These are phyloP conservation scores for Globisporangium nunn DNA, from an alignment of 352 stramenopile species.

Conservation along the genomic window DNA sequence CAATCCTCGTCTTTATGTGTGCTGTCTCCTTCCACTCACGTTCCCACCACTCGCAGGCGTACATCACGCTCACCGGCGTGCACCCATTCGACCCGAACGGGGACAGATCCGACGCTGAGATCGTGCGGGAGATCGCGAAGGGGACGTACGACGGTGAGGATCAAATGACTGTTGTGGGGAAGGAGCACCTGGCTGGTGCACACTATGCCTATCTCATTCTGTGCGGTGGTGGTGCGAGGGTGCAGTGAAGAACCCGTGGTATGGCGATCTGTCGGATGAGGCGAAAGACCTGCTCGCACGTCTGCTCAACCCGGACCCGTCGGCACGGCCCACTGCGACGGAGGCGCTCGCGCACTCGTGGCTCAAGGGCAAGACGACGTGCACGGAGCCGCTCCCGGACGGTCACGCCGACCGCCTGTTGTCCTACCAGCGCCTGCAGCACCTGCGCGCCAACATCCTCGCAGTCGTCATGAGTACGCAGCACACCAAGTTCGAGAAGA, in stretches of 20 bases:
- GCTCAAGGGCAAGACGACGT: conserved; percentile 38
- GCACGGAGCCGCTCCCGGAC: conserved; percentile 34
- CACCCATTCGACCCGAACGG: conserved; percentile 72
- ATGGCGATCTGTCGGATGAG: conserved; percentile 40
- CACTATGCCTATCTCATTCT: too few species aligned
- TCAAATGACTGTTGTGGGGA: background rate
- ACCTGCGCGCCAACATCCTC: conserved; percentile 70
- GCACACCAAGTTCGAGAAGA: conserved; percentile 39
- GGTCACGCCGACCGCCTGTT: conserved; percentile 45
- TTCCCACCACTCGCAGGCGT: conserved; percentile 22
- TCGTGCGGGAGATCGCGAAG: conserved; percentile 46
- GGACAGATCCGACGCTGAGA: conserved; percentile 63
- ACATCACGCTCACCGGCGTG: conserved; percentile 71
- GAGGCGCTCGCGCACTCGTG: conserved; percentile 56
- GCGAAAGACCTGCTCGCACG: conserved; percentile 55
- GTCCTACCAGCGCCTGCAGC: conserved; percentile 59
- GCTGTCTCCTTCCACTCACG: background rate
- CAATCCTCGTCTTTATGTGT: background rate
- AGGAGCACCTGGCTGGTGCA: too few species aligned
- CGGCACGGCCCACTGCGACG: conserved; percentile 41
- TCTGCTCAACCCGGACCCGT: conserved; percentile 43
- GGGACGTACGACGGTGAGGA: conserved; percentile 51
- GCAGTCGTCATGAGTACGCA: conserved; percentile 65
- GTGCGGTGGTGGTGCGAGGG: background rate
- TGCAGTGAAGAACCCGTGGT: conserved; percentile 65